Base-by-base conservation (phyloP, 2,329 filamentous ascomycete species). In the Paraconiothyrium sp. region DNA sequence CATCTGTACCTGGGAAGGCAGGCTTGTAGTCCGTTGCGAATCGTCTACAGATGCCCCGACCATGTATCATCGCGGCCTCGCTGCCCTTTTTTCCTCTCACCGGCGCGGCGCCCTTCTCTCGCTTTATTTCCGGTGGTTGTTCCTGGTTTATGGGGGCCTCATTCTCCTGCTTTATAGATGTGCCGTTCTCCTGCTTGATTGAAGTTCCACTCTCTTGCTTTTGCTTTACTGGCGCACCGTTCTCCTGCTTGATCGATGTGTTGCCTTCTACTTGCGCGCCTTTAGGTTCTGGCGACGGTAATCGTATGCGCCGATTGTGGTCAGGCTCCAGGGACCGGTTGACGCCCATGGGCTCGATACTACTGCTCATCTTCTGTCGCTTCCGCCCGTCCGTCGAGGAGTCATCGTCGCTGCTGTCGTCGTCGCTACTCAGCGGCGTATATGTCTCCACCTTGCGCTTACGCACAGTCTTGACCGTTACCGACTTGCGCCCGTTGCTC, bases 1-100 rank as follows among this genome's bases (percentile, higher is more conserved):
- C 78, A 20, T 35, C 39, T 4, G 76, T 76, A 46, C 78, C 81
- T 13, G 81, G 80, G 68, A 84, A 86, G 27, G 83, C 85, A 30
- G 82, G 80, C 64, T 81, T 84, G 74, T 84, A 88, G 65, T 85
- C 84, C 57, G 75, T 77, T 11, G 71, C 75, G 48, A 72, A 72
- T 8, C 78, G 80, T 32, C 75, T 72, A 13, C 80, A 80, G 63
- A 82, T 76, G 37, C 80, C 71, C 37, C 78, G 70, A 34, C 81
- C 80, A 60, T 83, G 80, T 51, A 82, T 75, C 30, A 81, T 65
- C 43, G 57, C 66, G 22, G 68, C 66, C 43, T 67, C 63, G 24
- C 63, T 61, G 32, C 58, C 61, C 32, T 64, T 64, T 27, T 57
- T 51, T 34, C 60, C 35, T 37, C 14, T 47, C 9, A 57, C 14